Evolutionary conservation across 495 filamentous ascomycete species (phyloP), one percentile per base, ranked within the genome.

Genomic region (Venustampulla echinocandica): DNA sequence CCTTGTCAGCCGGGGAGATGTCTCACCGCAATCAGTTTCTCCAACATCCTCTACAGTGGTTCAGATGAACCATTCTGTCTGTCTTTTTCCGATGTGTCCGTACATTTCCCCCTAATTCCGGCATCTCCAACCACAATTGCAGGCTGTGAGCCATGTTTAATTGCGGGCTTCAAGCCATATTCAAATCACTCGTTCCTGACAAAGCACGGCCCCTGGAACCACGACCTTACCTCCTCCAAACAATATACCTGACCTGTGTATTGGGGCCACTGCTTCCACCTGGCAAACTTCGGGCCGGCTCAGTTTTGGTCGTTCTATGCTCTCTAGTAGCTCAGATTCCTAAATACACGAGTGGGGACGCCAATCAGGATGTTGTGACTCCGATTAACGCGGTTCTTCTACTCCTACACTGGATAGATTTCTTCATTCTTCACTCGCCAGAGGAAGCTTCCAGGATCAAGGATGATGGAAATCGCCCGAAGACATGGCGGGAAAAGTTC

Each of bases 401-500:
- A 13, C 3, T 53, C 10, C n/a, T 42, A 17, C 37, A 44, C 0
- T 53, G 50, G 44, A 28, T 53, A 1, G 50, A 53, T 39, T 36
- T 47, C 17, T 53, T 21, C 22, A 23, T 47, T 19, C 0, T 53
- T 4, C 44, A 53, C 32, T 40, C 27, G 9, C 35, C 24, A 2
- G 44, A 38, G 18, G 30, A 53, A n/a, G 41, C 42, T 27, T 34
- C 19, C 3, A 27, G 50, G 11, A 22, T 10, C 19, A 36, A 47
- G 18, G 39, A 43, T 30, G 22, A 34, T 3, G 19, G 18, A 32
- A 32, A 22, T 1, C 7, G 19, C 14, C 28, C 34, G 22, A 49
- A 47, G 28, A 54, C 42, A 1, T 37, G 30, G 30, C 10, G 24
- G 48, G 36, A 42, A 39, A 60, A 46, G 34, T 32, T 57, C 10